Evolutionary conservation across 2,329 filamentous ascomycete genomes (phyloP).

Genomic region (Penicillium aurantiogriseum): DNA sequence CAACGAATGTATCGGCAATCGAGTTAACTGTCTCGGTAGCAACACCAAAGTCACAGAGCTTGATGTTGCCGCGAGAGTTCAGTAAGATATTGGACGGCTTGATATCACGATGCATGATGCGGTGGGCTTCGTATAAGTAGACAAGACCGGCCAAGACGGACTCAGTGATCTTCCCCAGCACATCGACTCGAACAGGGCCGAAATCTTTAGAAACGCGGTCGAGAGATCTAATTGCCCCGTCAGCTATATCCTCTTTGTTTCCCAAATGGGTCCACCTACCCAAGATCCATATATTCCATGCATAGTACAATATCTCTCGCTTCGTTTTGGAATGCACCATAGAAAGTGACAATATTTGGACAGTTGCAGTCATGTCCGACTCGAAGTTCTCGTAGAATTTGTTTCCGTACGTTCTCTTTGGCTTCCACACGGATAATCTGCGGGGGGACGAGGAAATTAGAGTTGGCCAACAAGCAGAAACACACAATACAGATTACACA

Average conservation of each 20-base stretch:
- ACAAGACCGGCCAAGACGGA: constrained; percentile 89
- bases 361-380: constrained; percentile 99
- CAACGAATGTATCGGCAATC: constrained; percentile 96
- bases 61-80: constrained; percentile 91
- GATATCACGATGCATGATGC: constrained; percentile 99
- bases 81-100: constrained; percentile 97
- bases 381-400: constrained; percentile 93
- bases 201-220: constrained; percentile 94
- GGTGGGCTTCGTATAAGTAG: constrained; percentile 91
- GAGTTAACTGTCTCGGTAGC: constrained; percentile 97
- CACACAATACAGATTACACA: constrained; percentile 40
- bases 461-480: neutral
- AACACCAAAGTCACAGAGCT: constrained; percentile 98
- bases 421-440: constrained; percentile 97
- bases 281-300: constrained; percentile 99
- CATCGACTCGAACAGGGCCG: constrained; percentile 90
- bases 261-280: constrained; percentile 60
- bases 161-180: constrained; percentile 95
- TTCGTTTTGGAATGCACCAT: constrained; percentile 94
- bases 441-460: constrained; percentile 9
- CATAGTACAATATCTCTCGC: constrained; percentile 98
- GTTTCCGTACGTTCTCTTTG: constrained; percentile 93
- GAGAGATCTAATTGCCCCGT: constrained; percentile 63
- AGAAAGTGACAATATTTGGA: constrained; percentile 95
- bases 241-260: constrained; percentile 15